Evolutionary conservation across 495 filamentous ascomycete species (phyloP), one percentile per base, ranked within the genome.

Genomic region (Aspergillus cristatus): DNA sequence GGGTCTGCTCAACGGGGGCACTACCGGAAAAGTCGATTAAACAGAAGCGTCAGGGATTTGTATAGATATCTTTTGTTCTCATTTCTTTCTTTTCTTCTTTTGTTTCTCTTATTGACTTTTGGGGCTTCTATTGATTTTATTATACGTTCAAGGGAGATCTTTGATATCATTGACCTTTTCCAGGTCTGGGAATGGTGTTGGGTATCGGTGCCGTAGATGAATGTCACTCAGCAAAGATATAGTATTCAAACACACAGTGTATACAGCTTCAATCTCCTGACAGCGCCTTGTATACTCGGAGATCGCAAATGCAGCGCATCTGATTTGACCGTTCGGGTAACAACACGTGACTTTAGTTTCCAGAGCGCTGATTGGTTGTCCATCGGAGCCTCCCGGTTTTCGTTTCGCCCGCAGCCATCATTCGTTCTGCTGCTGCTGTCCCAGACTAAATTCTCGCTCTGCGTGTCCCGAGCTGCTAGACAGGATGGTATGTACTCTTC

Each of bases 11-110:
- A 69, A 63, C 37, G 68, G 70, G 32, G 68, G 63, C 14, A 57
- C 64, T 18, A 76, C 78, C 39, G 85, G 80, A 46, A 94, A 94
- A 70, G 83, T 79, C 40, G 86, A 93, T 64, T 94, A 65, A 74
- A 54, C 18, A 29, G 40, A 28, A 41, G 35, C 28, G 29, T 43
- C 45, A 49, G 44, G 50, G 33, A 47, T 42, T 48, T 63, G 60
- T 62, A 63, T 53, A 66, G 55, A 51, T 59, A 45, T 51, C 34
- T 38, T 52, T 47, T 43, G 48, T 47, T 49, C 38, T 46, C 49
- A 31, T 46, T 47, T 46, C 42, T 45, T 48, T 34, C n/a, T n/a
- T n/a, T 35, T 45, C 37, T 43, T 25, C 24, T 51, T 28, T 37
- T 42, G 24, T 20, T 32, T 37, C 14, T 38, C 30, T 37, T 18